Percentiles rank a stretch among this genome's conserved stretches.
Conservation (phyloP, 2,329 filamentous ascomycete species). For the Colletotrichum liriopes region DNA sequence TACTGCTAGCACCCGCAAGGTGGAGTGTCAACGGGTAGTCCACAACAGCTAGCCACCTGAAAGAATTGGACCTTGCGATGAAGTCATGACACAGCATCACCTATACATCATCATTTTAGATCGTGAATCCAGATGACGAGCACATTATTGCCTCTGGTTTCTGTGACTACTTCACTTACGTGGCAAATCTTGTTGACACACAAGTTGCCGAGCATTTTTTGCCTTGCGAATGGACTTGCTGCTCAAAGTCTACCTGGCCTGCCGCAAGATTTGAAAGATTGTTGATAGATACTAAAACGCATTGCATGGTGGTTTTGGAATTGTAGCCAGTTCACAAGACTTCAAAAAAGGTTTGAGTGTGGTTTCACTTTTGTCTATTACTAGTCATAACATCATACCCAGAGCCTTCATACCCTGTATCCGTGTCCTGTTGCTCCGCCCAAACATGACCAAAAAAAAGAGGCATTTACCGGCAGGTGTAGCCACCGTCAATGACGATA, state of each 20-base stretch:
- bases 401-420: constrained; percentile 11
- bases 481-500: constrained; percentile 81
- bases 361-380: constrained; percentile 13
- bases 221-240: too few relatives aligned
- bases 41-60: not conserved
- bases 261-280: too few relatives aligned
- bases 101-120: not conserved
- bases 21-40: not conserved
- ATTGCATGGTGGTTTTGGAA: too few relatives aligned
- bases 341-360: not conserved
- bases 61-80: not conserved
- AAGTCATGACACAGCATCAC: constrained; percentile 9
- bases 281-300: too few relatives aligned
- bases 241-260: too few relatives aligned
- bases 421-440: constrained; percentile 28
- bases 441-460: not conserved
- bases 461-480: constrained; percentile 62
- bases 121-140: not conserved
- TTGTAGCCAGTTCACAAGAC: too few relatives aligned
- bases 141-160: too few relatives aligned
- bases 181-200: not conserved
- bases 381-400: constrained; percentile 38
- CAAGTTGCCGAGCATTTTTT: too few relatives aligned
- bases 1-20: not conserved
- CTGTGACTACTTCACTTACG: not conserved